Conservation (phyloP, 225 moss, liverwort and hornwort species). For the Climacium dendroides region DNA sequence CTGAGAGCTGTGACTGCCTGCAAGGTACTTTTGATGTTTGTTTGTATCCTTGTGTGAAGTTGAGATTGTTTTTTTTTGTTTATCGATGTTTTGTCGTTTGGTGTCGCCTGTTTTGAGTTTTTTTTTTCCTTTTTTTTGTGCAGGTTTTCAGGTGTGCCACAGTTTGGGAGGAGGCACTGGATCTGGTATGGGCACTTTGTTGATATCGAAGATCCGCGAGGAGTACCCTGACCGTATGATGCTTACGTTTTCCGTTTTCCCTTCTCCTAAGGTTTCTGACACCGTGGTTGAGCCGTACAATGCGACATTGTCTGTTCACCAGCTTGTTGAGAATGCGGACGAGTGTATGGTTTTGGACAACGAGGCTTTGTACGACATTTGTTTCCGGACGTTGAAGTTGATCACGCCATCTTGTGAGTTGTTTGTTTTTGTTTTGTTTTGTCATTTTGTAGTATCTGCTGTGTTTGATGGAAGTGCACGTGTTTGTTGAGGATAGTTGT, state of each 20-base stretch:
- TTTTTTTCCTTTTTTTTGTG: accelerated
- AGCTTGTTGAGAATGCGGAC: constrained; percentile 31
- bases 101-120: background rate
- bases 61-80: accelerated
- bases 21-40: background rate
- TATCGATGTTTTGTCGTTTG: accelerated
- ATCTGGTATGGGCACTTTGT: constrained; percentile 18
- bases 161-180: constrained; percentile 22
- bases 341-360: constrained; percentile 40
- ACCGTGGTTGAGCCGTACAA: constrained; percentile 33
- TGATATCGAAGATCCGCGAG: constrained; percentile 36
- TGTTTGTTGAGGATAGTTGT: too few species aligned
- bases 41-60: accelerated
- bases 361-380: constrained; percentile 31
- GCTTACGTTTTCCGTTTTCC: constrained; percentile 21
- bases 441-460: too few species aligned
- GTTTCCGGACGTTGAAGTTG: constrained; percentile 24
- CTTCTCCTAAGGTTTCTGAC: constrained; percentile 25
- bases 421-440: too few species aligned
- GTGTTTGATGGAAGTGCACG: too few species aligned
- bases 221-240: constrained; percentile 32
- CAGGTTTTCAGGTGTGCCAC: constrained; percentile 34
- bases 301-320: constrained; percentile 27
- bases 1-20: constrained; percentile 43
- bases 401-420: constrained; percentile 29